Percentiles rank a stretch among this genome's conserved stretches.
phyloP scores from a whole-genome alignment of 306 rosid genomes.

The Quercus robur region DNA sequence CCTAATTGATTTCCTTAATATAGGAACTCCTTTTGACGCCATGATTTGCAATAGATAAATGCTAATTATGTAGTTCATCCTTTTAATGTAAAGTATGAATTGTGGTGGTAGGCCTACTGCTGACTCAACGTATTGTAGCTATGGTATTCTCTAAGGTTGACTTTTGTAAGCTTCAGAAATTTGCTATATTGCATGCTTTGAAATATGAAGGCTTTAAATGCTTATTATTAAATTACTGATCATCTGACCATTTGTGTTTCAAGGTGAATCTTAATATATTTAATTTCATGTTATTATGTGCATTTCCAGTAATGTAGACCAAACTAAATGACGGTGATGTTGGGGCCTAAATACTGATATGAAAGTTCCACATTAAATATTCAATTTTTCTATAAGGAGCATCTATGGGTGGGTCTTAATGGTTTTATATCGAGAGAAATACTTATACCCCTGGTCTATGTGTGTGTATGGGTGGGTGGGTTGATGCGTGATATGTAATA shows the following conservation, averaged over 20 bases:
- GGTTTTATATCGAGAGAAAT: neutral
- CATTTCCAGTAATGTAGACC: neutral
- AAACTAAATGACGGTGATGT: neutral
- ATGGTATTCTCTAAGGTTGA: neutral
- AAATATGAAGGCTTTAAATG: too few species aligned
- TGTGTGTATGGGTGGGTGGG: too few species aligned
- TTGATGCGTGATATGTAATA: too few species aligned
- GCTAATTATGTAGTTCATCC: neutral
- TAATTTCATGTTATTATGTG: neutral
- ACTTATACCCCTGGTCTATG: too few species aligned
- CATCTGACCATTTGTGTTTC: too few species aligned
- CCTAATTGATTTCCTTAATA: neutral
- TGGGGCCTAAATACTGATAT: neutral
- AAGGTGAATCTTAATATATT: conserved; percentile 50
- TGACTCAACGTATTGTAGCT: neutral
- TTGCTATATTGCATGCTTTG: too few species aligned
- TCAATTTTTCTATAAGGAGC: too few species aligned
- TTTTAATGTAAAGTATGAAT: neutral
- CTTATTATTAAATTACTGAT: too few species aligned
- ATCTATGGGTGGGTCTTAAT: neutral
- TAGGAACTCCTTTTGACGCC: neutral
- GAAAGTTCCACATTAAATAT: too few species aligned
- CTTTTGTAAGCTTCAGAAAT: too few species aligned
- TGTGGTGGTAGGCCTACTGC: neutral
- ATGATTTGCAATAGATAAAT: neutral